Conservation (phyloP, 2,329 filamentous ascomycete species). For the Chaetomiaceae sp. region DNA sequence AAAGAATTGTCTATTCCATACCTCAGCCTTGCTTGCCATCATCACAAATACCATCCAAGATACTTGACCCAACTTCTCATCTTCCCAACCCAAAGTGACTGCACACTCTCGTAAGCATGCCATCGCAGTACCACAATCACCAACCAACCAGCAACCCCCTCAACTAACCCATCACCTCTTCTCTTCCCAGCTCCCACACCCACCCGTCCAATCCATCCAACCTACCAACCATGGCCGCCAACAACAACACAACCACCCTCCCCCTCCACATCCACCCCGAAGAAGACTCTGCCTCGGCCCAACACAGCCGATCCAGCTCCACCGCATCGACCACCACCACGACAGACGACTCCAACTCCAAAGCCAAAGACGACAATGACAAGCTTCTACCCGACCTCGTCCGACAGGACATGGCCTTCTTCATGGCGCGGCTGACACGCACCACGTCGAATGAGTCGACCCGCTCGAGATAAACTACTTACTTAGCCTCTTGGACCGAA, state of each 20-base stretch:
- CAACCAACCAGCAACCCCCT: neutral
- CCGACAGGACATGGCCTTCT: conserved; percentile 19
- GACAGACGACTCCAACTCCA: neutral
- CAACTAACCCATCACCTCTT: neutral
- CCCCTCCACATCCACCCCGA: too few species aligned
- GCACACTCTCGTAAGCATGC: too few species aligned
- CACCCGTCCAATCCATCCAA: too few species aligned
- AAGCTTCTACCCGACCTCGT: conserved; percentile 16
- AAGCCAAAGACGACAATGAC: neutral
- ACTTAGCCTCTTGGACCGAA: too few species aligned
- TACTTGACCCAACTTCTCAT: too few species aligned
- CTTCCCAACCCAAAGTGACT: too few species aligned
- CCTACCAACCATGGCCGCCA: neutral
- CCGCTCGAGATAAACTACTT: neutral
- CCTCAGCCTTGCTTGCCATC: too few species aligned
- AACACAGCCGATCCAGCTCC: conserved; percentile 18
- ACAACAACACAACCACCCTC: neutral
- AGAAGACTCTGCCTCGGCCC: neutral
- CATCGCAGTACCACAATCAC: neutral
- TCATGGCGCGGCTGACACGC: conserved; percentile 16
- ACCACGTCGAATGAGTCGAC: conserved; percentile 12
- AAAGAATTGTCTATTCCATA: too few species aligned
- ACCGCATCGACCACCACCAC: conserved; percentile 9
- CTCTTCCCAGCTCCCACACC: too few species aligned
- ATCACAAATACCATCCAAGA: too few species aligned